Conservation (phyloP, 768 basidiomycete species). For the Hypholoma fasciculare region DNA sequence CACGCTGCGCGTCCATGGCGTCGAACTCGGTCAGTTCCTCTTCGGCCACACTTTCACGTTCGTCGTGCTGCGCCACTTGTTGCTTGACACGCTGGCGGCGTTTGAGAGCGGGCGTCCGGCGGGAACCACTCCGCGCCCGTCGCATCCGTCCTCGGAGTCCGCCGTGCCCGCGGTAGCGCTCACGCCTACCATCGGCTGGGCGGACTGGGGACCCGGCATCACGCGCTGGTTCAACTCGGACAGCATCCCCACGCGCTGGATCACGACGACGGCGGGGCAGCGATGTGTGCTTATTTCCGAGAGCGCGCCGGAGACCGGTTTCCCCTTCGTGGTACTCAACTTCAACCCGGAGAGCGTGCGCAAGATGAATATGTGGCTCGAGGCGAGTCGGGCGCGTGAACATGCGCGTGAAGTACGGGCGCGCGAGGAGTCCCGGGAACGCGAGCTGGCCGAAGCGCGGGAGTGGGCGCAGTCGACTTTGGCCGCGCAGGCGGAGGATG, state of each 20-base stretch:
- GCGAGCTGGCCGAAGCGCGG: neutral
- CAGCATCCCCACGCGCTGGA: constrained; percentile 34
- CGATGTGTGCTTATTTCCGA: constrained; percentile 26
- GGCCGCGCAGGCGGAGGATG: neutral
- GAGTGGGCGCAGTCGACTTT: neutral
- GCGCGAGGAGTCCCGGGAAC: neutral
- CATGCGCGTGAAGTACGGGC: neutral
- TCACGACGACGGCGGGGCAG: constrained; percentile 38
- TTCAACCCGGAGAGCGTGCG: constrained; percentile 27
- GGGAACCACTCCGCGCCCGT: neutral
- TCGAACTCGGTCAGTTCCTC: neutral
- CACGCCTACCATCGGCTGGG: constrained; percentile 22
- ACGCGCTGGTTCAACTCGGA: constrained; percentile 36
- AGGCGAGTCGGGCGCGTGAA: constrained; percentile 6
- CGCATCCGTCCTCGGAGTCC: neutral
- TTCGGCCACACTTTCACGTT: constrained; percentile 7
- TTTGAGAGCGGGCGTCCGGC: neutral
- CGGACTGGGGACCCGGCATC: constrained; percentile 32
- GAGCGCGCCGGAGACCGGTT: constrained; percentile 1
- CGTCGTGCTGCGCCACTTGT: neutral
- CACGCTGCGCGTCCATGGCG: neutral
- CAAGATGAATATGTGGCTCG: constrained; percentile 3
- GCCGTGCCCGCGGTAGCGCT: neutral
- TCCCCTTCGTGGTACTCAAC: constrained; percentile 22
- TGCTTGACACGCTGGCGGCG: neutral